Base-by-base conservation (phyloP, 441 rosid genomes). In the Arabidopsis hybrid region DNA sequence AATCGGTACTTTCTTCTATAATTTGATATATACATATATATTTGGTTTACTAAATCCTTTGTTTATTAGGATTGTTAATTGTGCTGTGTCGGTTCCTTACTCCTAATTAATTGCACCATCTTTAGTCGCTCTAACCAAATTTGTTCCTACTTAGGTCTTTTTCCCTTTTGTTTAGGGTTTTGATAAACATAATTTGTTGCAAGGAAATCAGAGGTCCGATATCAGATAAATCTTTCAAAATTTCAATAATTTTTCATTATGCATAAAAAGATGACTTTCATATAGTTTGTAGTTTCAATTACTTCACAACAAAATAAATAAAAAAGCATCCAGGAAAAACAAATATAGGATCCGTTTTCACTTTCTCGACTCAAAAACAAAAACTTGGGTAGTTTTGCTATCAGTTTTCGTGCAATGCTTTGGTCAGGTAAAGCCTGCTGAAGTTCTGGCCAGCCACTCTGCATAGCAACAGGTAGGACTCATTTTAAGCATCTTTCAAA, bases 381-480 rank as follows among this genome's bases (percentile, higher is more conserved):
- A 68, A 35, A 3, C 45, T 55, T 55, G 65, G 63, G 2, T 16
- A 31, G 51, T 72, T 49, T 51, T 60, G 12, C 46, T 8, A 39
- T 89, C 82, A 91, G 63, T 85, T 83, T 2, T 91, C 97, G 60
- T 89, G 97, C 81, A 94, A 82, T 8, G 96, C 94, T 79, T 95
- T 92, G 85, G 79, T 84, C 80, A 95, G 78, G 78, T 88, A 85
- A 34, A 95, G 78, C 80, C 86, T 86, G 84, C 86, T 89, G 84
- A 91, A 92, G 89, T 85, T 95, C 86, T 92, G 99, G 35, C 97
- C 97, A 13, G 97, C 84, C 80, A 91, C 97, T 82, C 99, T 95
- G 94, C 82, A 69, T 35, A 21, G n/a, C 38, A 47, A 55, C 8
- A 5, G 49, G 3, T 61, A 2, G 7, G 21, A 21, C n/a, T 21